Evolutionary conservation across 2,329 filamentous ascomycete species (phyloP).

Genomic region (Ceratocystis lukuohia): DNA sequence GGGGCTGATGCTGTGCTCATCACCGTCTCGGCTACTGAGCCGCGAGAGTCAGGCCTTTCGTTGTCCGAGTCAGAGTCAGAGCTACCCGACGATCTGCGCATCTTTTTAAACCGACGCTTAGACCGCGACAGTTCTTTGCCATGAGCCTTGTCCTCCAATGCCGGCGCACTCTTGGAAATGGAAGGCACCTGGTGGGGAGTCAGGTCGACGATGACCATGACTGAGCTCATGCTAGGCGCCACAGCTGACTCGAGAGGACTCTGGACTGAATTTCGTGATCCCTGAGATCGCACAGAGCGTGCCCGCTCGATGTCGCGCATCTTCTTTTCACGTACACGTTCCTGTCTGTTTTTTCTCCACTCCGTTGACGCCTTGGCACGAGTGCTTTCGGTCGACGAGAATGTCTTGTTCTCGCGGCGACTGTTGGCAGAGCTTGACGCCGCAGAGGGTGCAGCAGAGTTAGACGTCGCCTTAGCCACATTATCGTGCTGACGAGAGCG

Average conservation of each 20-base stretch:
- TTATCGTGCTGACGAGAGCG: conserved; percentile 17
- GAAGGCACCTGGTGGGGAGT: conserved; percentile 24
- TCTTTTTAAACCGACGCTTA: not conserved
- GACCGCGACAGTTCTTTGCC: not conserved
- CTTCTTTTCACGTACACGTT: conserved; percentile 31
- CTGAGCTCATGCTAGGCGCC: conserved; percentile 25
- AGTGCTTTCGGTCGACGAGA: not conserved
- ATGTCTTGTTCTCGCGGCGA: conserved; percentile 12
- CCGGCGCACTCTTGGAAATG: not conserved
- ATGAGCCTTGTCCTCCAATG: not conserved
- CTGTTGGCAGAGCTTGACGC: not conserved
- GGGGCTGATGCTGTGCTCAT: not conserved
- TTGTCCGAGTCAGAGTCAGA: not conserved
- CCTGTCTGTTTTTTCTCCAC: conserved; percentile 20
- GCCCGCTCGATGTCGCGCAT: conserved; percentile 30
- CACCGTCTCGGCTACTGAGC: conserved; percentile 9
- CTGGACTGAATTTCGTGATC: conserved; percentile 8
- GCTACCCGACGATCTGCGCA: not conserved
- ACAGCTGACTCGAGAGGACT: not conserved
- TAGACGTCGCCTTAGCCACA: conserved; percentile 15
- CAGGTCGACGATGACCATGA: conserved; percentile 32
- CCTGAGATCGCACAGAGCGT: conserved; percentile 22
- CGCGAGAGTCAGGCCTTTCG: not conserved
- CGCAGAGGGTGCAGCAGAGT: not conserved
- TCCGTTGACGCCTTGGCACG: conserved; percentile 12